A percentile compares a stretch with the other conserved stretches of the same genome.
Evolutionary conservation across 176 grass and related monocot genomes (phyloP).

Genomic region (Avena sativa): DNA sequence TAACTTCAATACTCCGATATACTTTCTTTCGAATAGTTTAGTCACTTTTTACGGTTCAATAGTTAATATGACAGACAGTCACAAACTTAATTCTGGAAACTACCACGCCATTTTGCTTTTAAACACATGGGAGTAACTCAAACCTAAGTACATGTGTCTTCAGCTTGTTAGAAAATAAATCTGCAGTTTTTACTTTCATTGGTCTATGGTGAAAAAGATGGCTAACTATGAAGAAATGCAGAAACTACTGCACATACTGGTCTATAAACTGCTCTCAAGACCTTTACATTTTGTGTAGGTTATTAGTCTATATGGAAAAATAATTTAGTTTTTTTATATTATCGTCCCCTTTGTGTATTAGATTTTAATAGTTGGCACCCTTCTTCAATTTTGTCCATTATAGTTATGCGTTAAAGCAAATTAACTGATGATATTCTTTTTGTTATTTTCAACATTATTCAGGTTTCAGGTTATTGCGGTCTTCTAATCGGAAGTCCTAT

Average conservation of each 20-base stretch:
- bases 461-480: constrained; percentile 99
- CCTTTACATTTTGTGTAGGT: not conserved
- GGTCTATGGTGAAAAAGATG: constrained; percentile 31
- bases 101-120: not conserved
- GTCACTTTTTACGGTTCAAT: not conserved
- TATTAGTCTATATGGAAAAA: constrained; percentile 20
- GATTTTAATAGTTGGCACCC: constrained; percentile 15
- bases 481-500: constrained; percentile 88
- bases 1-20: not conserved
- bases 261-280: constrained; percentile 17
- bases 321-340: constrained; percentile 15
- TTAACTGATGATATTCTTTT: constrained; percentile 5
- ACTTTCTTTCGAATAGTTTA: constrained; percentile 2
- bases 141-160: not conserved
- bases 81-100: not conserved
- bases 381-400: constrained; percentile 1
- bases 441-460: constrained; percentile 41
- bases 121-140: not conserved
- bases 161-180: constrained; percentile 1
- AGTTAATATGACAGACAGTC: not conserved
- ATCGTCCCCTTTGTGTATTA: not conserved
- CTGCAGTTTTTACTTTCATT: not conserved
- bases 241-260: constrained; percentile 6
- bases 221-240: constrained; percentile 23
- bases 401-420: constrained; percentile 4